Percentiles rank a stretch among this genome's conserved stretches.
phyloP scores from a whole-genome alignment of 257 asterid species.

The Solanum lignicaule region DNA sequence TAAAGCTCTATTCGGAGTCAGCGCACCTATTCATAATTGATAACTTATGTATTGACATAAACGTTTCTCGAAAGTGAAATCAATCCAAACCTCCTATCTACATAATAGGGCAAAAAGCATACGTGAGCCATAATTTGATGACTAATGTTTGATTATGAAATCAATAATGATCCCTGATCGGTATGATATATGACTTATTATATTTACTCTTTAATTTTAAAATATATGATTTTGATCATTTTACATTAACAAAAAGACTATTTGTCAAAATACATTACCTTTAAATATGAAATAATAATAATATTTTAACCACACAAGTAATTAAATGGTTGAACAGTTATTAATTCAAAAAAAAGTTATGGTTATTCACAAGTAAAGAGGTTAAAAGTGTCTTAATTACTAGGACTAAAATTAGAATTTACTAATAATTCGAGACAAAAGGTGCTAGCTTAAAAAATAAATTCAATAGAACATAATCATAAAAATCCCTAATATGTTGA shows the following conservation, averaged over 20 bases:
- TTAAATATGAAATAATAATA: not conserved
- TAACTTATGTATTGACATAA: not conserved
- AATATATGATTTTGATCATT: not conserved
- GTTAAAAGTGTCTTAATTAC: not conserved
- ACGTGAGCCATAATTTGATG: not conserved
- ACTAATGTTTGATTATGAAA: not conserved
- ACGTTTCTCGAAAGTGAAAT: not conserved
- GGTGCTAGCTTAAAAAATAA: not conserved
- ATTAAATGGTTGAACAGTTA: not conserved
- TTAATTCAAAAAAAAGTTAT: not conserved
- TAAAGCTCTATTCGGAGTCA: too few relatives aligned
- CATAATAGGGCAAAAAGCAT: not conserved
- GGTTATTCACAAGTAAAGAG: not conserved
- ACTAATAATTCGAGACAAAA: not conserved
- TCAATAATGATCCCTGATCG: too few relatives aligned
- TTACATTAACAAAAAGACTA: not conserved
- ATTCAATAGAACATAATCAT: not conserved
- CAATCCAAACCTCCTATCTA: not conserved
- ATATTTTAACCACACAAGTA: not conserved
- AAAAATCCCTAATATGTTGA: not conserved
- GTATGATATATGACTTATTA: too few relatives aligned
- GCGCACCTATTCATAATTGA: not conserved
- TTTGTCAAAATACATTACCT: too few relatives aligned
- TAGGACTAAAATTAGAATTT: not conserved
- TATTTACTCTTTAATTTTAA: not conserved